phyloP scores from a whole-genome alignment of 768 basidiomycete genomes.

The Agaricus subrufescens region DNA sequence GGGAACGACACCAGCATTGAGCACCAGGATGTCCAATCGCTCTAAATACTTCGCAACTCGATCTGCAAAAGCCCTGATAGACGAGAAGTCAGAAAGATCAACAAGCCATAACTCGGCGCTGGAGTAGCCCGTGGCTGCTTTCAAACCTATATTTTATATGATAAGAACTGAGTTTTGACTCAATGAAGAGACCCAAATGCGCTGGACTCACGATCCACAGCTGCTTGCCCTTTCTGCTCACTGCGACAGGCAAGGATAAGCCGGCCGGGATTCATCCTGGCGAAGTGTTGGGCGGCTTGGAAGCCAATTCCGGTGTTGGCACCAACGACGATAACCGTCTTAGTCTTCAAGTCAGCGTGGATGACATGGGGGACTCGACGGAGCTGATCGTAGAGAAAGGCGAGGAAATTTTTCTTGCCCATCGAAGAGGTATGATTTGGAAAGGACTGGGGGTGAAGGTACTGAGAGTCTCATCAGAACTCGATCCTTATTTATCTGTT shows the following conservation, averaged over 20 bases:
- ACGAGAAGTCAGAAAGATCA: slow-evolving; percentile 32
- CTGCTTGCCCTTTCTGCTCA: slow-evolving; percentile 26
- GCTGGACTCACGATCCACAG: slow-evolving; percentile 26
- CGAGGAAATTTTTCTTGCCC: slow-evolving; percentile 2
- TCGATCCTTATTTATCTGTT: too few relatives aligned
- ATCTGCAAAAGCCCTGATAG: slow-evolving; percentile 31
- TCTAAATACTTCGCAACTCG: slow-evolving; percentile 25
- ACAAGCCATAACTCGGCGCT: slow-evolving; percentile 32
- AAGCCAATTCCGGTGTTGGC: slow-evolving; percentile 50
- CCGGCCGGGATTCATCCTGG: slow-evolving; percentile 33
- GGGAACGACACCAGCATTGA: slow-evolving; percentile 33
- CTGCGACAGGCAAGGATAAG: slow-evolving; percentile 36
- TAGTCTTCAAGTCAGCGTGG: slow-evolving; percentile 33
- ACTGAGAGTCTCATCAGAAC: too few relatives aligned
- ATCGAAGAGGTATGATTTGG: neutral
- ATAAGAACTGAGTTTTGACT: neutral
- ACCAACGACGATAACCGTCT: slow-evolving; percentile 42
- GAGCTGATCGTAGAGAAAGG: slow-evolving; percentile 4
- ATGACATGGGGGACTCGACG: slow-evolving; percentile 23
- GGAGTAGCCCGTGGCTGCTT: slow-evolving; percentile 26
- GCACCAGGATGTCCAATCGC: slow-evolving; percentile 38
- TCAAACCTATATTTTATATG: slow-evolving; percentile 13
- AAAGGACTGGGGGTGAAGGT: neutral
- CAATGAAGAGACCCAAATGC: neutral
- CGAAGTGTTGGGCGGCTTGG: slow-evolving; percentile 42